Evolutionary conservation across 306 rosid genomes (phyloP).

Genomic region (Glycyrrhiza uralensis): DNA sequence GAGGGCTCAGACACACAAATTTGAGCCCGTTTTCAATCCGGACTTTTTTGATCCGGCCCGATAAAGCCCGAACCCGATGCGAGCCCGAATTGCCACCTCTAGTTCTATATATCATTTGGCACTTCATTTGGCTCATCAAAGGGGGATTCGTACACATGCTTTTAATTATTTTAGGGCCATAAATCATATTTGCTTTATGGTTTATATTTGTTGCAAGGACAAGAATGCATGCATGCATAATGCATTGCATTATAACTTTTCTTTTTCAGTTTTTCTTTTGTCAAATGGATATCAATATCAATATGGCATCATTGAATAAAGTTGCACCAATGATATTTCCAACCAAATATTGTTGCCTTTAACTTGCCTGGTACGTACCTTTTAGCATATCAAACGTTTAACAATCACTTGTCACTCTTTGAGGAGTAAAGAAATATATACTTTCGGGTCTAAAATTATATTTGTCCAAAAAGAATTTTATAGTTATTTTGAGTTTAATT

Average conservation of each 20-base stretch:
- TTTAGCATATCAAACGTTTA: slow-evolving; percentile 7
- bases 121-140: too few species aligned
- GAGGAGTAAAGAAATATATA: too few species aligned
- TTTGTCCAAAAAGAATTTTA: too few species aligned
- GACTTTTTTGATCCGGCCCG: too few species aligned
- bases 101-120: not conserved
- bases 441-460: too few species aligned
- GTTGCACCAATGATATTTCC: too few species aligned
- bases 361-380: not conserved
- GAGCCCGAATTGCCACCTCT: not conserved
- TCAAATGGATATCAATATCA: not conserved
- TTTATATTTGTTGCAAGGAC: slow-evolving; percentile 1
- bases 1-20: too few species aligned
- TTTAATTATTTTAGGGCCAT: not conserved
- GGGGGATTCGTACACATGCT: not conserved
- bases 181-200: slow-evolving; percentile 6
- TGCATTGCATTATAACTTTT: too few species aligned
- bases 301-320: slow-evolving; percentile 22
- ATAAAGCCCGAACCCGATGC: too few species aligned
- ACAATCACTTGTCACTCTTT: not conserved
- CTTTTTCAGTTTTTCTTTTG: not conserved
- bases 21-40: too few species aligned
- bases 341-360: slow-evolving; percentile 15
- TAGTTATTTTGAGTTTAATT: too few species aligned
- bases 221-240: not conserved